Evolutionary conservation across 2,329 filamentous ascomycete species (phyloP).

Genomic region (Aspergillus carbonarius): DNA sequence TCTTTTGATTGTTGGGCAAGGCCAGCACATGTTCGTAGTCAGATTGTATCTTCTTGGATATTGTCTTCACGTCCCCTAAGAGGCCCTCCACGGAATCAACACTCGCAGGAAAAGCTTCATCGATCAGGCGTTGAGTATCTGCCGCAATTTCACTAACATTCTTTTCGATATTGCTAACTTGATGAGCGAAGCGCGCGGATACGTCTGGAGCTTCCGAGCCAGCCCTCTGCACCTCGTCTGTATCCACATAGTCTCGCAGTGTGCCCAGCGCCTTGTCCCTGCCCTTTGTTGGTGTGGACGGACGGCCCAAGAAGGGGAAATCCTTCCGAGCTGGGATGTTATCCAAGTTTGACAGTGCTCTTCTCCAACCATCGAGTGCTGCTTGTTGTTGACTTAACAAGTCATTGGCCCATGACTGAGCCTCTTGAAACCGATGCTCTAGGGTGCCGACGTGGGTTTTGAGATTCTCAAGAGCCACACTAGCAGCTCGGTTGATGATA

Average conservation of each 20-base stretch:
- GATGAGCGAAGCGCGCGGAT: slow-evolving; percentile 59
- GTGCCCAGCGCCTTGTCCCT: slow-evolving; percentile 55
- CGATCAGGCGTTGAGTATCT: slow-evolving; percentile 47
- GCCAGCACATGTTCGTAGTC: slow-evolving; percentile 77
- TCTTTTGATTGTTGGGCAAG: slow-evolving; percentile 66
- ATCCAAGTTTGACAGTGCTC: slow-evolving; percentile 37
- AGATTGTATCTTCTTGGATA: slow-evolving; percentile 81
- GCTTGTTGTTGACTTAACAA: slow-evolving; percentile 45
- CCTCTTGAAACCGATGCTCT: slow-evolving; percentile 47
- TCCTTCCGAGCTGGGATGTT: slow-evolving; percentile 46
- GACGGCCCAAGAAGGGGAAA: slow-evolving; percentile 42
- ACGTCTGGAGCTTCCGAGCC: slow-evolving; percentile 63
- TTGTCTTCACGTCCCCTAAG: slow-evolving; percentile 78
- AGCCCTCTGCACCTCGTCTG: slow-evolving; percentile 69
- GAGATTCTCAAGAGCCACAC: slow-evolving; percentile 78
- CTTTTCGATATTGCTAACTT: slow-evolving; percentile 62
- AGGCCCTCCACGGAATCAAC: slow-evolving; percentile 66
- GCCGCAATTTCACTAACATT: slow-evolving; percentile 60
- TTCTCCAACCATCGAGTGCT: slow-evolving; percentile 46
- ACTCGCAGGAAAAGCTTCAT: slow-evolving; percentile 51
- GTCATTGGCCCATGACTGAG: slow-evolving; percentile 47
- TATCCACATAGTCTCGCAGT: slow-evolving; percentile 73
- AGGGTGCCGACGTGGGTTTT: slow-evolving; percentile 49
- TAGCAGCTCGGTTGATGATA: slow-evolving; percentile 71
- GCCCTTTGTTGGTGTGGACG: slow-evolving; percentile 41